Conservation (phyloP, 371 early-diverging fungal genomes). For the Gilbertella persicaria region DNA sequence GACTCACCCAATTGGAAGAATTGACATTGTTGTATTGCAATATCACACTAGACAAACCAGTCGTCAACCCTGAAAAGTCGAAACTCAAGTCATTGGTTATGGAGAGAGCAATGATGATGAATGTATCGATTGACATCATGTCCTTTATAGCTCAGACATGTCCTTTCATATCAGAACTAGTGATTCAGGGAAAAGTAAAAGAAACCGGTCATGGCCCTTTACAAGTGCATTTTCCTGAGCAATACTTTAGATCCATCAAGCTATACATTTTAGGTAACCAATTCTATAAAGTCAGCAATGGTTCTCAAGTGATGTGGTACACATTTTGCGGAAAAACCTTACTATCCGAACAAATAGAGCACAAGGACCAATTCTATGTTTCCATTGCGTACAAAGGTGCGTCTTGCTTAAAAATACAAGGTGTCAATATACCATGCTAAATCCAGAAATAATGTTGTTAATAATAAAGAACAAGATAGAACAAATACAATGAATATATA, state of each 20-base stretch:
- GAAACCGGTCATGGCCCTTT: background rate
- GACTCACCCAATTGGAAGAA: background rate
- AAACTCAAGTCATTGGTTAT: background rate
- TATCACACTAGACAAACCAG: background rate
- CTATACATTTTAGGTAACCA: conserved; percentile 1
- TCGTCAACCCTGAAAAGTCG: background rate
- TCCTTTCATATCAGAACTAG: background rate
- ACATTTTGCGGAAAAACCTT: background rate
- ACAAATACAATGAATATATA: too few species aligned
- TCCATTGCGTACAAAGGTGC: conserved; percentile 1
- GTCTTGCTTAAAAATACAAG: background rate
- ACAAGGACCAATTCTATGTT: background rate
- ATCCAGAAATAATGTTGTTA: too few species aligned
- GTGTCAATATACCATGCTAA: background rate
- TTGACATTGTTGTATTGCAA: background rate
- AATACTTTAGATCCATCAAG: background rate
- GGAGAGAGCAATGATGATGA: background rate
- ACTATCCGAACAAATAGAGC: background rate
- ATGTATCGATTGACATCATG: background rate
- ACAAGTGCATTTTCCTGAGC: background rate
- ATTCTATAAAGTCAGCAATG: background rate
- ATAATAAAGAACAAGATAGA: too few species aligned
- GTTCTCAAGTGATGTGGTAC: background rate
- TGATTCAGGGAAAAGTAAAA: conserved; percentile 1
- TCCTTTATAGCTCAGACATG: background rate